These are phyloP conservation scores for Penicillium egyptiacum DNA, from an alignment of 495 filamentous ascomycete genomes.

Conservation along the genomic window DNA sequence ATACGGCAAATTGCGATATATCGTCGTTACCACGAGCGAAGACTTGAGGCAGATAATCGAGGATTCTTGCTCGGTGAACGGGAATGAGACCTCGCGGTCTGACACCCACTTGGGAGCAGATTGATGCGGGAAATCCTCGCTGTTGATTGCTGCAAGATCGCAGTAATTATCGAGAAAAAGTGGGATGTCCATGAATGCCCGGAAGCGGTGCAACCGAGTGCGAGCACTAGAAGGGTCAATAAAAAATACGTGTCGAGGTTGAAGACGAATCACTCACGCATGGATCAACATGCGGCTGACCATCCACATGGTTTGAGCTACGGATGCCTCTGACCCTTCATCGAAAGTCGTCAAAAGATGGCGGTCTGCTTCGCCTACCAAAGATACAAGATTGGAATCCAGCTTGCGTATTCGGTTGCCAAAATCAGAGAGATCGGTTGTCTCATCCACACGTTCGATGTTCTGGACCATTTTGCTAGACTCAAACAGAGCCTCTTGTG, in stretches of 20 bases:
- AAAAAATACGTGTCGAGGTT: neutral
- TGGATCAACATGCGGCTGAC: conserved; percentile 21
- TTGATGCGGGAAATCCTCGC: conserved; percentile 10
- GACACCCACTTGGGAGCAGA: conserved; percentile 14
- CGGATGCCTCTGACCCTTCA: conserved; percentile 11
- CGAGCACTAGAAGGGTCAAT: conserved; percentile 36
- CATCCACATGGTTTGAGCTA: conserved; percentile 25
- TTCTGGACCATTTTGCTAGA: conserved; percentile 35
- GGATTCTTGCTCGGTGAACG: conserved; percentile 47
- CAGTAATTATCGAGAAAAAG: conserved; percentile 52
- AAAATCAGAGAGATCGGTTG: conserved; percentile 7
- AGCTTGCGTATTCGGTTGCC: conserved; percentile 17
- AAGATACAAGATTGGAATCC: conserved; percentile 10
- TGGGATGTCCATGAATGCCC: conserved; percentile 51
- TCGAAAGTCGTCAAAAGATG: conserved; percentile 16
- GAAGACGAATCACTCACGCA: conserved; percentile 15
- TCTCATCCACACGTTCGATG: conserved; percentile 15
- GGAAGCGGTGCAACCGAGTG: conserved; percentile 52
- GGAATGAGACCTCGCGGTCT: conserved; percentile 29
- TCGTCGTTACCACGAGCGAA: conserved; percentile 41
- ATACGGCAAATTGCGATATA: conserved; percentile 43
- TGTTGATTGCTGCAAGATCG: conserved; percentile 44
- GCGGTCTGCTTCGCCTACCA: conserved; percentile 21
- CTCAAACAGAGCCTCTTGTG: conserved; percentile 45
- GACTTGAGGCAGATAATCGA: conserved; percentile 48